Base-by-base conservation (phyloP, 148 eudicot genomes). In the Beta vulgaris region DNA sequence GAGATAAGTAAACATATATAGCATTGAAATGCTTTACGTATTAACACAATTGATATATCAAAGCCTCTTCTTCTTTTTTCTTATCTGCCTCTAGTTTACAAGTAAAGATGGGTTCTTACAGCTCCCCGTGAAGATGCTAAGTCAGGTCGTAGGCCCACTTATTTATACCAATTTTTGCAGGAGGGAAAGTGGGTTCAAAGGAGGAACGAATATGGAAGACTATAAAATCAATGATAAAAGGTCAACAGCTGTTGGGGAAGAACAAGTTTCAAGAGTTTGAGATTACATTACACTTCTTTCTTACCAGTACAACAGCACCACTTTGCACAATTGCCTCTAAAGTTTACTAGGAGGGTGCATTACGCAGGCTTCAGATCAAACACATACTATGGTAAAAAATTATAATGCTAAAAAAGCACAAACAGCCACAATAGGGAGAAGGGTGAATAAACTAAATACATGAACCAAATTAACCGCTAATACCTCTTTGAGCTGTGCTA, bases 401-500 rank as follows among this genome's bases (percentile, higher is more conserved):
- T n/a, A n/a, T n/a, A 19, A 57, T 57, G 11, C 34, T 10, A 72
- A 26, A 36, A 67, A 48, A 40, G 72, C 28, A 60, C 53, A 78
- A 57, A 28, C 32, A 75, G 28, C 60, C 31, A 58, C 35, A 68
- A 43, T 40, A 21, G 54, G 42, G 39, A 43, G 14, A 37, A 57
- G 29, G 57, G 4, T 11, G n/a, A n/a, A n/a, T n/a, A n/a, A n/a
- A n/a, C n/a, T n/a, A 36, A 18, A 7, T 48, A 69, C 19, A 60
- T 28, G 26, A 57, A 32, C 54, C 55, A 72, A 64, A 37, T 48
- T 32, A 39, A 40, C 21, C 46, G 58, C 42, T 44, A 36, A 7
- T 85, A 92, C 99, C 99, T 91, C 86, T 92, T 65, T 88, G 97
- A 78, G 96, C 76, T 57, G 88, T 76, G 70, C 71, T 87, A 61